Evolutionary conservation across 768 basidiomycete genomes (phyloP).

Genomic region (Auricularia auricula-judae): DNA sequence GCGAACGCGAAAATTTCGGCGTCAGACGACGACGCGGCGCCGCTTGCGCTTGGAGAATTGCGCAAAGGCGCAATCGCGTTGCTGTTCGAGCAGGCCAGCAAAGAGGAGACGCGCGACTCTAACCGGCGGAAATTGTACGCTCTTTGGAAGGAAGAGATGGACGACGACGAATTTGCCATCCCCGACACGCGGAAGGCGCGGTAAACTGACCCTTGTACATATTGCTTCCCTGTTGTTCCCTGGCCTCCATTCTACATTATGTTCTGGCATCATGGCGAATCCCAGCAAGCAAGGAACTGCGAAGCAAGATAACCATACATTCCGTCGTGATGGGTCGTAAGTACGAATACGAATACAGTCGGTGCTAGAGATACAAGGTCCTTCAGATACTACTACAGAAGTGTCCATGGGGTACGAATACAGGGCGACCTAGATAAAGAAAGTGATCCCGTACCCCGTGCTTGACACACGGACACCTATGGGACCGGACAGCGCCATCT

Average conservation of each 20-base stretch:
- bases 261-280: no score
- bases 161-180: constrained; percentile 16
- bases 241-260: no score
- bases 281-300: no score
- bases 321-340: not conserved
- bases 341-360: no score
- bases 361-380: not conserved
- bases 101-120: constrained; percentile 59
- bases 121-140: constrained; percentile 78
- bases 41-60: constrained; percentile 25
- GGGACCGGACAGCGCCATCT: not conserved
- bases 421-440: not conserved
- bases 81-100: constrained; percentile 66
- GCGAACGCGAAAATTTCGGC: constrained; percentile 42
- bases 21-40: constrained; percentile 27
- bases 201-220: no score
- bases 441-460: not conserved
- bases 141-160: constrained; percentile 54
- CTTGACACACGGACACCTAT: not conserved
- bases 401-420: not conserved
- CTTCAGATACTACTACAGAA: not conserved
- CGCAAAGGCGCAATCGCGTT: constrained; percentile 45
- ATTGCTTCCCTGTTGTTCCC: no score
- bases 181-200: not conserved
- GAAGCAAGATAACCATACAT: not conserved